These are phyloP conservation scores for Globisporangium rhizosaccharum DNA, from an alignment of 352 stramenopile species.

Conservation along the genomic window DNA sequence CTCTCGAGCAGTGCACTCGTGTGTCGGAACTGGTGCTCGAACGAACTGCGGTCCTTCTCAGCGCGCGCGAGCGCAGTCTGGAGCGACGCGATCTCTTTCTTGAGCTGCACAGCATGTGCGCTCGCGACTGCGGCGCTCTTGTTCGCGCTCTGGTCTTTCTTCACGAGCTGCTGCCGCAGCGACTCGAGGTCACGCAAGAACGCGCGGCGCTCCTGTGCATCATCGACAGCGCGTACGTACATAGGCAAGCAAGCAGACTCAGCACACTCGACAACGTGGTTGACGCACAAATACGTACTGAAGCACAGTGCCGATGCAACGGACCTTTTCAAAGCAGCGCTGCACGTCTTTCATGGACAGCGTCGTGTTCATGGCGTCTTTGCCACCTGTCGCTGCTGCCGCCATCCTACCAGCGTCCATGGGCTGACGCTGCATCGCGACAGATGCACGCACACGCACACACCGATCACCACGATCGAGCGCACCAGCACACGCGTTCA, in stretches of 20 bases:
- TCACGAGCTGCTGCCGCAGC: slow-evolving; percentile 66
- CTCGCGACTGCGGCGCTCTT: slow-evolving; percentile 49
- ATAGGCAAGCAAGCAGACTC: too few species aligned
- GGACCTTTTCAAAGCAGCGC: slow-evolving; percentile 72
- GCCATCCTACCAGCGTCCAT: slow-evolving; percentile 5
- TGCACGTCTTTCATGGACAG: slow-evolving; percentile 69
- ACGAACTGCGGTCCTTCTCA: slow-evolving; percentile 43
- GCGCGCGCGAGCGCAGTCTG: slow-evolving; percentile 32
- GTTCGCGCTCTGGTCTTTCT: slow-evolving; percentile 55
- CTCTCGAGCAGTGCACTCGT: slow-evolving; percentile 69
- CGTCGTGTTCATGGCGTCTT: slow-evolving; percentile 19
- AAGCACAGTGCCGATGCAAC: neutral
- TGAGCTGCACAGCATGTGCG: slow-evolving; percentile 64
- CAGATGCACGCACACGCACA: neutral
- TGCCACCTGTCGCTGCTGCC: neutral
- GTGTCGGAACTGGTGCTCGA: slow-evolving; percentile 53
- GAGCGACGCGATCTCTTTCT: slow-evolving; percentile 66
- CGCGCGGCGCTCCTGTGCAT: slow-evolving; percentile 43
- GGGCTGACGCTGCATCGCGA: neutral
- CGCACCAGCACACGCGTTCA: too few species aligned
- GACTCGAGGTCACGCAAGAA: slow-evolving; percentile 70
- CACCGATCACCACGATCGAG: too few species aligned
- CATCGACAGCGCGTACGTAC: neutral
- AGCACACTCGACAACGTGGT: neutral
- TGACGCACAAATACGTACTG: neutral